Percentiles rank a stretch among this genome's conserved stretches.
Evolutionary conservation across 1,284 basidiomycete species (phyloP).

Genomic region (Marasmius sp.): DNA sequence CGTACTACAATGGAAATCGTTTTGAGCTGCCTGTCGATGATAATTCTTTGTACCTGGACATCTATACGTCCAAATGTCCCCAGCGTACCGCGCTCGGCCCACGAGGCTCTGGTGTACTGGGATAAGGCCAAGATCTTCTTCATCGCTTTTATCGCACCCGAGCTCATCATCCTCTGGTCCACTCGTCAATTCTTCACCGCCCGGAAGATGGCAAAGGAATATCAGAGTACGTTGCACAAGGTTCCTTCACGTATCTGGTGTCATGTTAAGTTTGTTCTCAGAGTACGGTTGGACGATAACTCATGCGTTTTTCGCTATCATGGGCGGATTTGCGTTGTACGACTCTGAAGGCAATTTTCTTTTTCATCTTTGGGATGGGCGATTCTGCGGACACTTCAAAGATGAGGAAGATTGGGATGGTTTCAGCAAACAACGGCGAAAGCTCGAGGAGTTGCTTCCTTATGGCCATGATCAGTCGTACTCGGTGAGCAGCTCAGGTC

Average conservation of each 20-base stretch:
- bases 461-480: too few relatives aligned
- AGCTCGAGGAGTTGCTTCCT: too few relatives aligned
- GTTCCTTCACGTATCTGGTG: neutral
- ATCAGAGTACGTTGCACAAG: neutral
- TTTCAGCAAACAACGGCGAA: neutral
- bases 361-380: neutral
- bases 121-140: constrained; percentile 20
- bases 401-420: neutral
- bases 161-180: constrained; percentile 25
- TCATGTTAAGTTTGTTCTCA: neutral
- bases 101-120: neutral
- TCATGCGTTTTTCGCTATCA: constrained; percentile 25
- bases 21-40: constrained; percentile 29
- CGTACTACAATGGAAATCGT: constrained; percentile 15
- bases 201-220: constrained; percentile 9
- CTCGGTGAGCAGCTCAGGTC: too few relatives aligned
- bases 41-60: constrained; percentile 33
- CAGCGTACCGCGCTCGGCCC: neutral
- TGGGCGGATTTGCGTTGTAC: constrained; percentile 28
- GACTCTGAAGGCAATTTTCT: neutral
- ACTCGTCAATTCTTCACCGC: constrained; percentile 24
- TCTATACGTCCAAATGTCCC: constrained; percentile 35
- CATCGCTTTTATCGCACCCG: constrained; percentile 24
- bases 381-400: neutral
- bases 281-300: constrained; percentile 18